Conservation (phyloP, 2,329 filamentous ascomycete species). For the Thelonectria discophora region DNA sequence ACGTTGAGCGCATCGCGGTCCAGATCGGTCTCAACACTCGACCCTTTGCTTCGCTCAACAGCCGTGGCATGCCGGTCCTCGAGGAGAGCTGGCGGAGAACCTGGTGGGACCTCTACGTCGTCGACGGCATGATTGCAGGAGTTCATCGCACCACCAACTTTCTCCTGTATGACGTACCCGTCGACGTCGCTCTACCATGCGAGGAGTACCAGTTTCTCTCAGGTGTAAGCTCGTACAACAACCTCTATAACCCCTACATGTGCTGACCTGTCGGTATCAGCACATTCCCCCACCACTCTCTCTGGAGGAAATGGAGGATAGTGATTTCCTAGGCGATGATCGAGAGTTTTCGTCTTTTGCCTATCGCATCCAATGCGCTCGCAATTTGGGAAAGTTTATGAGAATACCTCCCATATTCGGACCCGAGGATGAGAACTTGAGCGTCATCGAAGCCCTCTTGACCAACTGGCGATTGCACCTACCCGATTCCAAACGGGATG, state of each 20-base stretch:
- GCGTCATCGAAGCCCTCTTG: slow-evolving; percentile 61
- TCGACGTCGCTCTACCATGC: slow-evolving; percentile 79
- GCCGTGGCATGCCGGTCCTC: slow-evolving; percentile 70
- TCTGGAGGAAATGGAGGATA: slow-evolving; percentile 79
- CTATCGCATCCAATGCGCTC: slow-evolving; percentile 82
- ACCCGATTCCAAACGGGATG: slow-evolving; percentile 74
- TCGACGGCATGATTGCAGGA: slow-evolving; percentile 85
- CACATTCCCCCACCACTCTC: slow-evolving; percentile 67
- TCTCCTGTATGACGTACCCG: slow-evolving; percentile 70
- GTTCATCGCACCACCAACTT: slow-evolving; percentile 78
- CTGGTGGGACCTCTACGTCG: slow-evolving; percentile 88
- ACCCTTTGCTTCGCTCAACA: slow-evolving; percentile 71
- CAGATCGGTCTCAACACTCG: slow-evolving; percentile 79
- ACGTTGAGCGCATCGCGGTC: slow-evolving; percentile 76
- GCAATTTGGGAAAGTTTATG: slow-evolving; percentile 82
- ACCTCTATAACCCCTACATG: neutral
- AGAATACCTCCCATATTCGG: slow-evolving; percentile 60
- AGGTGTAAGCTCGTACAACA: slow-evolving; percentile 56
- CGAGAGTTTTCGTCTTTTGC: slow-evolving; percentile 83
- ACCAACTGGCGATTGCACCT: slow-evolving; percentile 84
- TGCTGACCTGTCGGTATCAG: slow-evolving; percentile 48
- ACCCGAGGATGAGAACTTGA: slow-evolving; percentile 62
- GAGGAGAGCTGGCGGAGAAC: slow-evolving; percentile 89
- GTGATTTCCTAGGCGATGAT: slow-evolving; percentile 75
- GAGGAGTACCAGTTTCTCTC: slow-evolving; percentile 78